These are phyloP conservation scores for Dicorynia guianensis DNA, from an alignment of 306 rosid species.

Conservation along the genomic window DNA sequence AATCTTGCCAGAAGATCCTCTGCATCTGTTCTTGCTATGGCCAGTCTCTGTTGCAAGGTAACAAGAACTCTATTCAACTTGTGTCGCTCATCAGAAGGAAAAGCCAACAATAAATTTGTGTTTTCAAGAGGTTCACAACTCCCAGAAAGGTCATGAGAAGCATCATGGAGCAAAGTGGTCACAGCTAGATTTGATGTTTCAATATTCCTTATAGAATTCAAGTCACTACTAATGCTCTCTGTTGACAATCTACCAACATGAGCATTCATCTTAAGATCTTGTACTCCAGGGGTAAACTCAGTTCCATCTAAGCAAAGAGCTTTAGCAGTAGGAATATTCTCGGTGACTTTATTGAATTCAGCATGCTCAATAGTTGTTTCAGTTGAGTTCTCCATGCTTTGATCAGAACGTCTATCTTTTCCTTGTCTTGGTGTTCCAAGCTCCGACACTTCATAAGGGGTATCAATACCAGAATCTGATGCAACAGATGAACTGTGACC, in stretches of 20 bases:
- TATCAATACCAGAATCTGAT: slow-evolving; percentile 64
- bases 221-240: slow-evolving; percentile 67
- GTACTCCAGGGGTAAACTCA: slow-evolving; percentile 50
- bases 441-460: slow-evolving; percentile 66
- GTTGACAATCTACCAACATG: slow-evolving; percentile 54
- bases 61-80: slow-evolving; percentile 72
- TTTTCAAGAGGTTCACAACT: slow-evolving; percentile 49
- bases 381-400: slow-evolving; percentile 46
- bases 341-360: slow-evolving; percentile 15
- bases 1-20: slow-evolving; percentile 89
- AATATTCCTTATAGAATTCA: slow-evolving; percentile 47
- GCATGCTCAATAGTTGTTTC: slow-evolving; percentile 43
- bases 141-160: slow-evolving; percentile 47
- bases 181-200: slow-evolving; percentile 48
- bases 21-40: slow-evolving; percentile 68
- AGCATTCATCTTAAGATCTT: slow-evolving; percentile 47
- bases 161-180: slow-evolving; percentile 44
- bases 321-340: slow-evolving; percentile 44
- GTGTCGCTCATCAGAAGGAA: slow-evolving; percentile 62
- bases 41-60: slow-evolving; percentile 70
- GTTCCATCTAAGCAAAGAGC: slow-evolving; percentile 73
- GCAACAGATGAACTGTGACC: slow-evolving; percentile 56
- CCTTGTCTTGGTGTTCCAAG: slow-evolving; percentile 59
- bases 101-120: slow-evolving; percentile 51
- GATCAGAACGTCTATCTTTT: slow-evolving; percentile 50